Evolutionary conservation across 192 early-diverging fungal genomes (phyloP), one percentile per base, ranked within the genome.

Genomic region (Coemansia sp.): DNA sequence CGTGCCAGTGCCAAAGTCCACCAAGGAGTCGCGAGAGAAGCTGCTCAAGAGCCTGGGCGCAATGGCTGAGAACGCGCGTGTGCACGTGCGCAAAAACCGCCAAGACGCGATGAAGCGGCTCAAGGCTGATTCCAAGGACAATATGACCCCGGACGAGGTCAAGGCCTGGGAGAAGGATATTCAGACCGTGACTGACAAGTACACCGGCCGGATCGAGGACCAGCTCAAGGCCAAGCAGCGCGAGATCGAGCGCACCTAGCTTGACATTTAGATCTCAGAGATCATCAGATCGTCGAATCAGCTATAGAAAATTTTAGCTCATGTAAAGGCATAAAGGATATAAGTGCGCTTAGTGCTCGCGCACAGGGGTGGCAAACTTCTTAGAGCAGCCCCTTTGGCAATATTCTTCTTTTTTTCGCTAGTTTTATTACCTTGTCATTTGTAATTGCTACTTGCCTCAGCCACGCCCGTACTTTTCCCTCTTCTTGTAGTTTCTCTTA

Each of bases 1-100:
- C 43, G 91, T 96, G 1, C 92, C 92, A 3, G 89, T 96, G 52
- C 94, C 92, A 67, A 93, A 91, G 89, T 88, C 89, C 4, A 91
- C 91, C 6, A 91, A 91, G 49, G 92, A 93, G 76, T 89, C 86
- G 69, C 87, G 92, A 23, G 90, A 91, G 13, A 84, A 87, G 23
- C 77, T 95, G 66, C 69, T 88, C 42, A 95, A 94, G 68, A 43
- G 83, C 19, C 86, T 89, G 10, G 68, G 73, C 26, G 75, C 83
- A 50, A 71, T 82, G 61, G 88, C 90, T 6, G 94, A 95, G 68
- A 84, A 87, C 64, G 68, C 88, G n/a, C 89, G 89, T 42, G 82
- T 82, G 11, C 82, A 87, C 50, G 83, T 95, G 58, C 88, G 92
- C 58, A 77, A 77, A 60, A 65, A 89, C 46, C 87, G 94, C 26